phyloP scores from a whole-genome alignment of 768 basidiomycete genomes.

The Tricholoma saponaceum region DNA sequence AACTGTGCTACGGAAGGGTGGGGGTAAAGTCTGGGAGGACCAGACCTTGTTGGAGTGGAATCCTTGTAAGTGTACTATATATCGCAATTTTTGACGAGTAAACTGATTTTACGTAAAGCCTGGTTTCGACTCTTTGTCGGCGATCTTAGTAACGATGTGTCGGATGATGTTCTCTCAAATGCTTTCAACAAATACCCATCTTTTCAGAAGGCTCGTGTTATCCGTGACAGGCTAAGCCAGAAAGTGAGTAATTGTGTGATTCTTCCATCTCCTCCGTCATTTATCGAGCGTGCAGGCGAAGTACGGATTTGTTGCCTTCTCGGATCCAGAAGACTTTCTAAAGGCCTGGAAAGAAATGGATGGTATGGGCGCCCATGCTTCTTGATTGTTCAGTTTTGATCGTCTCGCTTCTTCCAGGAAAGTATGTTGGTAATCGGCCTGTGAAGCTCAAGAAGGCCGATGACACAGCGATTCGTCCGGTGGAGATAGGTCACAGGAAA shows the following conservation, averaged over 20 bases:
- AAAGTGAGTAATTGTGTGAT: constrained; percentile 52
- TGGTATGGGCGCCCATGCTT: constrained; percentile 45
- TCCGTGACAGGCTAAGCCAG: constrained; percentile 88
- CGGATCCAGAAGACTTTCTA: constrained; percentile 96
- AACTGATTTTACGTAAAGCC: constrained; percentile 41
- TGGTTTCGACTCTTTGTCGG: constrained; percentile 99
- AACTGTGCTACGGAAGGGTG: constrained; percentile 93
- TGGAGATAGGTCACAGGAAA: constrained; percentile 91
- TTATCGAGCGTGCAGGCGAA: constrained; percentile 60
- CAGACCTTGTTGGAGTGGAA: constrained; percentile 97
- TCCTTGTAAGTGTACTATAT: constrained; percentile 65
- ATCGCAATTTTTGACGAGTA: not conserved
- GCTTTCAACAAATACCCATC: constrained; percentile 93
- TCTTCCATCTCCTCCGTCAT: not conserved
- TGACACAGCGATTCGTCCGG: constrained; percentile 77
- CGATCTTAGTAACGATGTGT: constrained; percentile 96
- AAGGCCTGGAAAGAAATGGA: constrained; percentile 99
- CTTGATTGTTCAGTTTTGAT: constrained; percentile 2
- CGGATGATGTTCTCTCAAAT: constrained; percentile 88
- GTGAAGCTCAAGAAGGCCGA: constrained; percentile 95
- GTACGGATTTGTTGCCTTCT: constrained; percentile 96
- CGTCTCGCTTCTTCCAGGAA: constrained; percentile 43
- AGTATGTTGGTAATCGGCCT: constrained; percentile 98
- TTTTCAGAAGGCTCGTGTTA: constrained; percentile 93
- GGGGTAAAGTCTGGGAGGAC: constrained; percentile 97